phyloP scores from a whole-genome alignment of 192 early-diverging fungal species.

The Coemansia sp. region DNA sequence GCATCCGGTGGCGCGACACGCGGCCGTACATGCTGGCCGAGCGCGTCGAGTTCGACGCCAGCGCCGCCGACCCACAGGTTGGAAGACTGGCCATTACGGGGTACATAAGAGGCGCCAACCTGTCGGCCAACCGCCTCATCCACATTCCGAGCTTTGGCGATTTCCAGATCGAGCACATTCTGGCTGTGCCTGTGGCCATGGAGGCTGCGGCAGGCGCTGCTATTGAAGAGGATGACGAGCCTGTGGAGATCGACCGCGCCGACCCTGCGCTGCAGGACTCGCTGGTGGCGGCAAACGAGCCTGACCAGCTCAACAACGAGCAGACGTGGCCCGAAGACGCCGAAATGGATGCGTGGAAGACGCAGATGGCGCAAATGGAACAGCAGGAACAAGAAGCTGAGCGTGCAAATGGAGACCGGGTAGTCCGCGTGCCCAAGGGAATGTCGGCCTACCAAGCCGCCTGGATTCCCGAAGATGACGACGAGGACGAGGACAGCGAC shows the following conservation, averaged over 20 bases:
- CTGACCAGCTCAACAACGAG: conserved; percentile 86
- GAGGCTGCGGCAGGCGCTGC: conserved; percentile 35
- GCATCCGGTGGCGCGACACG: conserved; percentile 81
- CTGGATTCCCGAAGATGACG: conserved; percentile 86
- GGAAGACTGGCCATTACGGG: conserved; percentile 73
- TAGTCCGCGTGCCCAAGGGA: conserved; percentile 87
- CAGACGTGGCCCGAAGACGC: conserved; percentile 99
- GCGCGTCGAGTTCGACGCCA: conserved; percentile 60
- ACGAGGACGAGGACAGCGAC: conserved; percentile 56
- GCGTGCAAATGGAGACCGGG: conserved; percentile 16
- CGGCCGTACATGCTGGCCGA: conserved; percentile 89
- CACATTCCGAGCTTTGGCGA: conserved; percentile 93
- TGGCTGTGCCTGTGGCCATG: conserved; percentile 25
- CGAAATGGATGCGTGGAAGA: conserved; percentile 80
- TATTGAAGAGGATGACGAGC: conserved; percentile 38
- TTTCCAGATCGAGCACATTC: conserved; percentile 81
- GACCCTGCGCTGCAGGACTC: conserved; percentile 72
- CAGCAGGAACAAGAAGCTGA: conserved; percentile 24
- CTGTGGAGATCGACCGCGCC: conserved; percentile 66
- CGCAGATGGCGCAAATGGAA: conserved; percentile 49
- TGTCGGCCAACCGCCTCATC: conserved; percentile 89
- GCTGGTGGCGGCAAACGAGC: conserved; percentile 82
- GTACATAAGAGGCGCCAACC: conserved; percentile 76
- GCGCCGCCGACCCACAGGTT: conserved; percentile 50
- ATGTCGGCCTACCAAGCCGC: conserved; percentile 97